Percentiles rank a stretch among this genome's conserved stretches.
Evolutionary conservation across 345 rosid genomes (phyloP).

Genomic region (Xanthoceras sorbifolium): DNA sequence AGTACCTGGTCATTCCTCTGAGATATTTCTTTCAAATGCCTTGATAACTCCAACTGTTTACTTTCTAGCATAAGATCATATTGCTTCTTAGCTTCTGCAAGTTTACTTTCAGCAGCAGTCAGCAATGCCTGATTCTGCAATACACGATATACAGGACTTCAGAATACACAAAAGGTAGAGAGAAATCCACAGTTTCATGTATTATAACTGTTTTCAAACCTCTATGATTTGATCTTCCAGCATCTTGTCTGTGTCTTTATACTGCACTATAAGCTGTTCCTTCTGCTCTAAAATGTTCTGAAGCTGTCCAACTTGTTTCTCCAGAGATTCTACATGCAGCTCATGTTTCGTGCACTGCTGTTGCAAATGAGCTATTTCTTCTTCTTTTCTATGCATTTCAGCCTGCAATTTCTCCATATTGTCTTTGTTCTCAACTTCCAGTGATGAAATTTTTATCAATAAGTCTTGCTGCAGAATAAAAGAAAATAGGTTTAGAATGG

Average conservation of each 20-base stretch:
- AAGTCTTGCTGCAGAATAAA: slow-evolving; percentile 61
- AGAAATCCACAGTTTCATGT: slow-evolving; percentile 9
- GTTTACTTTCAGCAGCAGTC: slow-evolving; percentile 64
- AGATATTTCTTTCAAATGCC: slow-evolving; percentile 89
- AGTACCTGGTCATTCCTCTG: slow-evolving; percentile 87
- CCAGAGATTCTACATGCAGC: slow-evolving; percentile 50
- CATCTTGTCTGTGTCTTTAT: slow-evolving; percentile 56
- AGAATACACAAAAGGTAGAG: slow-evolving; percentile 13
- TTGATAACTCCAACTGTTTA: slow-evolving; percentile 78
- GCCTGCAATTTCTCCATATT: slow-evolving; percentile 47
- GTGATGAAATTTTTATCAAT: slow-evolving; percentile 50
- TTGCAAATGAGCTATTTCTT: slow-evolving; percentile 48
- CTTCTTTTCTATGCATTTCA: slow-evolving; percentile 54
- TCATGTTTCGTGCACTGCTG: slow-evolving; percentile 49
- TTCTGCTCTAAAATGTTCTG: slow-evolving; percentile 59
- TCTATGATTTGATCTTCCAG: slow-evolving; percentile 60
- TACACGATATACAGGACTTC: slow-evolving; percentile 20
- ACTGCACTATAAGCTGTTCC: slow-evolving; percentile 56
- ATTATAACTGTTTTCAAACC: slow-evolving; percentile 40
- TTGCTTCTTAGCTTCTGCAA: slow-evolving; percentile 68
- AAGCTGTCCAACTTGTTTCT: slow-evolving; percentile 59
- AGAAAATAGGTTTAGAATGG: slow-evolving; percentile 25
- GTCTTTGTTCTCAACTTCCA: slow-evolving; percentile 66
- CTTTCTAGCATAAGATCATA: slow-evolving; percentile 77
- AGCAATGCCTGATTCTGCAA: slow-evolving; percentile 68